Conservation (phyloP, 2,329 filamentous ascomycete species). For the Dactylellina leptospora region DNA sequence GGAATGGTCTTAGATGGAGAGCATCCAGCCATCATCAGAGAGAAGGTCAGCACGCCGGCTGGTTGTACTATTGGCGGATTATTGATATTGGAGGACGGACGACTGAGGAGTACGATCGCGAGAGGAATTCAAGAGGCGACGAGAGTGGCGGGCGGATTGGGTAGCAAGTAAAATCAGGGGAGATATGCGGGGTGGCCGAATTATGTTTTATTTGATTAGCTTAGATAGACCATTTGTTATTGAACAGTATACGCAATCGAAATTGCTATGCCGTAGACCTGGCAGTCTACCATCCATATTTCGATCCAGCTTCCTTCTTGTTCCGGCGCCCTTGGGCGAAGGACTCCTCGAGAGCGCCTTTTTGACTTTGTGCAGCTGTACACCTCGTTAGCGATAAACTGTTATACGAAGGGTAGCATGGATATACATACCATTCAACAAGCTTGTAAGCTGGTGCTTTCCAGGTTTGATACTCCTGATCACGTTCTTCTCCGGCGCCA, state of each 20-base stretch:
- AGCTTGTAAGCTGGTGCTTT: constrained; percentile 72
- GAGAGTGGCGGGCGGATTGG: constrained; percentile 60
- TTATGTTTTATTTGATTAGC: constrained; percentile 17
- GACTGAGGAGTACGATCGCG: constrained; percentile 66
- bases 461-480: constrained; percentile 72
- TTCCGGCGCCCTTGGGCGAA: constrained; percentile 57
- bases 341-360: constrained; percentile 56
- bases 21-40: constrained; percentile 76
- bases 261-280: constrained; percentile 4
- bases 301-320: constrained; percentile 57
- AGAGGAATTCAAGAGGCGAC: constrained; percentile 64
- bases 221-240: constrained; percentile 37
- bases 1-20: constrained; percentile 74
- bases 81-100: constrained; percentile 76
- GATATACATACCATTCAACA: constrained; percentile 69
- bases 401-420: constrained; percentile 59
- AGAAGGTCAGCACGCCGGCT: constrained; percentile 79
- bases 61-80: constrained; percentile 81
- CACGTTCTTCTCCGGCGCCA: constrained; percentile 66
- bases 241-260: constrained; percentile 24
- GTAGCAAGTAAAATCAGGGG: constrained; percentile 44
- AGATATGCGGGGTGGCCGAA: neutral
- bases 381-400: constrained; percentile 11
- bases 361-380: constrained; percentile 57
- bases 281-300: constrained; percentile 57